Base-by-base conservation (phyloP, 192 early-diverging fungal genomes). In the Coemansia sp. region DNA sequence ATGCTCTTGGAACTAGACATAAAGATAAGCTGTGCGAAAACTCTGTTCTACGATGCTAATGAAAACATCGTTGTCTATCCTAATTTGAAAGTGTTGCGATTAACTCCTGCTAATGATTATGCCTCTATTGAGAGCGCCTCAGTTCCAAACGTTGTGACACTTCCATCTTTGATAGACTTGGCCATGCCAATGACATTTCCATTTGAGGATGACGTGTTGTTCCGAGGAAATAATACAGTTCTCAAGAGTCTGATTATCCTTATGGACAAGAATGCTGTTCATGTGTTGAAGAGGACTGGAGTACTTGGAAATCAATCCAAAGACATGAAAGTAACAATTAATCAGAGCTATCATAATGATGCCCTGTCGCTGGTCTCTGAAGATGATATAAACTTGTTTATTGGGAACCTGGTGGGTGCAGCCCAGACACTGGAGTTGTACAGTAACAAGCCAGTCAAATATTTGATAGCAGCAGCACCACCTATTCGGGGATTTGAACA, bases 321-420 rank as follows among this genome's bases (percentile, higher is more conserved):
- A 63, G 98, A 84, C 50, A 83, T 85, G 29, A 87, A 81, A 5
- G 95, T 94, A 70, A 94, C 73, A 12, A 91, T 89, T 73, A 97
- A 95, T 95, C 97, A 95, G 3, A 93, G 93, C 70, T 99, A 99
- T 12, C 90, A 89, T 69, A 89, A 89, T 4, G 88, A 88, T 61
- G 97, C 98, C 12, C 98, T 94, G 1, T 98, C 98, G 3, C 16
- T 44, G 7, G 68, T 94, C 89, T 52, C 85, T 87, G 29, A 99
- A 0, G 34, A 36, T 8, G 34, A 36, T 5, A 36, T 36, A 36
- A 36, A 36, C 34, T 7, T 4, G 34, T 84, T 98, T 98, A 65
- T 95, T 93, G 15, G 96, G 92, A 80, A 44, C 16, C 16, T 44
- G 16, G 43, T 11, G 2, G 43, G 43, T 44, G 11, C 43, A 15